Base-by-base conservation (phyloP, 1,284 basidiomycete genomes). In the Ceratobasidium sp. region DNA sequence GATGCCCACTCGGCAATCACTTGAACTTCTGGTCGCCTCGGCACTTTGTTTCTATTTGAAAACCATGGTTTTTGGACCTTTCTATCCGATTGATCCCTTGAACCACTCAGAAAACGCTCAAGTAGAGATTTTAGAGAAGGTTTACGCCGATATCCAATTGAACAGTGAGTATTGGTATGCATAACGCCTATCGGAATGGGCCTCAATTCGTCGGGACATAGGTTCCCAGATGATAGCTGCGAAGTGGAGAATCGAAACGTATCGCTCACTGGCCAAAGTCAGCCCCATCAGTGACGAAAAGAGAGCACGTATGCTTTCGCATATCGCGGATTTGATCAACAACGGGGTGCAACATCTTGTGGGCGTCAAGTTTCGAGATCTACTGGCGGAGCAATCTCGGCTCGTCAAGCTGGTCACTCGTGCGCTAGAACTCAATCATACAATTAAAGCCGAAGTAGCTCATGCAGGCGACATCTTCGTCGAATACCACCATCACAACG, bases 231-330 rank as follows among this genome's bases (percentile, higher is more conserved):
- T 58, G 55, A 18, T 10, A 16, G 28, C 55, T 1, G 55, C 55
- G 1, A 58, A 58, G n/a, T 58, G 53, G 53, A 34, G 55, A 16
- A 58, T 58, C 9, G 55, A 58, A 9, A 39, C 55, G 2, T 58
- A 36, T 23, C 5, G n/a, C 1, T 36, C 55, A 3, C 32, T 39
- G 1, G 32, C 34, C 32, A n/a, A 39, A 18, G 14, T 58, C 1
- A 34, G 21, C 18, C 10, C 32, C 16, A n/a, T 6, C 12, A 10
- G n/a, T 12, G 1, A 58, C 3, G 16, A 16, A 18, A 10, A 1
- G 1, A n/a, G 18, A 39, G 23, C 14, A 32, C n/a, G 1, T 3
- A 58, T 58, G 3, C 12, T 9, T n/a, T 12, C 55, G 12, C 30
- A 39, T 9, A n/a, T 34, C 34, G 55, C 14, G 18, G 10, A 32